Evolutionary conservation across 2,329 filamentous ascomycete species (phyloP), one percentile per base, ranked within the genome.

Genomic region (Colletotrichum abscissum): DNA sequence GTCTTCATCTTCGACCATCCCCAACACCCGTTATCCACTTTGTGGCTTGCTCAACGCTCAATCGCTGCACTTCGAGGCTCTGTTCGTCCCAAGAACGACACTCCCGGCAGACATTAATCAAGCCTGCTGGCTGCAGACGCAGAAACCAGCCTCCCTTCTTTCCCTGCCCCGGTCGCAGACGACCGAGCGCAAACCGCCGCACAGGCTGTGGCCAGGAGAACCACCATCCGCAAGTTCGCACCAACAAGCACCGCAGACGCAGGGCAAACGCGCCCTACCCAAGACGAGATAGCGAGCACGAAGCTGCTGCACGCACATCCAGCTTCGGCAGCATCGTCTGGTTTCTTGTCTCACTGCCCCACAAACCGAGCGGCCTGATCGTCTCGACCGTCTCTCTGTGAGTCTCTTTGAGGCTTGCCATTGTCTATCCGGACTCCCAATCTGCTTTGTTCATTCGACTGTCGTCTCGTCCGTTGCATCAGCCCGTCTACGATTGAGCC

Each of bases 131-230:
- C 68, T 74, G 62, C 68, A 63, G 54, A 56, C 62, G 42, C 68
- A 73, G 59, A 64, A 73, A 63, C 72, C 72, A 72, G 68, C 68
- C 72, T 66, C 68, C 62, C 63, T 52, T 46, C 33, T 74, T 76
- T 75, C 71, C 76, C 66, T 60, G 71, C 71, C 77, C 76, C 76
- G 77, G 76, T 74, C 76, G 76, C 76, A 76, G 79, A 75, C 77
- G 79, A 80, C 68, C 57, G 52, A 67, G 68, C 68, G 72, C 63
- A 67, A 59, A 52, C 46, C 67, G 63, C 35, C 42, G 54, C 38
- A 63, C 54, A 58, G 58, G 58, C 58, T 69, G 52, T 33, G 59
- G 49, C 58, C 69, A 26, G 62, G 33, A 72, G 58, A 63, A 24
- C 54, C n/a, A 52, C 58, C 69, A 35, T 30, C 35, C 54, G 49